Evolutionary conservation across 805 yeast genomes (phyloP).

Genomic region (Kazachstania viticola): DNA sequence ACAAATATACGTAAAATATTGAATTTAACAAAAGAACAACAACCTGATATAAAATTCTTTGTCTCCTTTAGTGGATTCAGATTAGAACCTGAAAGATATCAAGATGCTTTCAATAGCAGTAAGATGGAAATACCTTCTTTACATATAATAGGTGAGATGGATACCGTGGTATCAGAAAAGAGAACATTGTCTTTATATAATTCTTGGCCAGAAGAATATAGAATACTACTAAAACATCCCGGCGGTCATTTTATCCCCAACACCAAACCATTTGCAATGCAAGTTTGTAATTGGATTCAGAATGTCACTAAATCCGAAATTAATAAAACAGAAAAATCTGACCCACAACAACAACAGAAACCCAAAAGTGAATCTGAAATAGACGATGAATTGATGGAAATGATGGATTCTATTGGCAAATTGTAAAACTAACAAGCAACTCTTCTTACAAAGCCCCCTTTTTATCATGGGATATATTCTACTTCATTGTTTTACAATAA

Average conservation of each 20-base stretch:
- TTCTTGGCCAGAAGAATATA: conserved; percentile 31
- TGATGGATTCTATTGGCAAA: conserved; percentile 33
- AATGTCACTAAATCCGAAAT: conserved; percentile 1
- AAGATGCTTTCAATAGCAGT: conserved; percentile 9
- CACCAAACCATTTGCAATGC: conserved; percentile 36
- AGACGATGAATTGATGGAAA: conserved; percentile 28
- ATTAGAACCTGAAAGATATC: conserved; percentile 20
- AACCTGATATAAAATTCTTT: conserved; percentile 51
- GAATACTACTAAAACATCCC: conserved; percentile 61
- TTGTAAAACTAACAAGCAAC: conserved; percentile 9
- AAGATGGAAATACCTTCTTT: conserved; percentile 32
- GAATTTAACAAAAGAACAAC: conserved; percentile 26
- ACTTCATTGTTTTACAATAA: too few species aligned
- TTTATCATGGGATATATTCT: too few species aligned
- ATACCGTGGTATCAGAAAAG: conserved; percentile 71
- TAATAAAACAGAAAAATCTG: too few species aligned
- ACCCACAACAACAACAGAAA: background rate
- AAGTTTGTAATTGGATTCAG: conserved; percentile 27
- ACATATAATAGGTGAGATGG: conserved; percentile 79
- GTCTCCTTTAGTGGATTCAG: conserved; percentile 61
- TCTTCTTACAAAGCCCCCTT: too few species aligned
- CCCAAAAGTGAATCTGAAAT: too few species aligned
- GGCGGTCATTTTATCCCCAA: conserved; percentile 98
- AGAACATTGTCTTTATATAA: conserved; percentile 50
- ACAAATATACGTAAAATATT: conserved; percentile 40